Evolutionary conservation across 2,329 filamentous ascomycete genomes (phyloP), one percentile per base, ranked within the genome.

Genomic region (Coniella lustricola): DNA sequence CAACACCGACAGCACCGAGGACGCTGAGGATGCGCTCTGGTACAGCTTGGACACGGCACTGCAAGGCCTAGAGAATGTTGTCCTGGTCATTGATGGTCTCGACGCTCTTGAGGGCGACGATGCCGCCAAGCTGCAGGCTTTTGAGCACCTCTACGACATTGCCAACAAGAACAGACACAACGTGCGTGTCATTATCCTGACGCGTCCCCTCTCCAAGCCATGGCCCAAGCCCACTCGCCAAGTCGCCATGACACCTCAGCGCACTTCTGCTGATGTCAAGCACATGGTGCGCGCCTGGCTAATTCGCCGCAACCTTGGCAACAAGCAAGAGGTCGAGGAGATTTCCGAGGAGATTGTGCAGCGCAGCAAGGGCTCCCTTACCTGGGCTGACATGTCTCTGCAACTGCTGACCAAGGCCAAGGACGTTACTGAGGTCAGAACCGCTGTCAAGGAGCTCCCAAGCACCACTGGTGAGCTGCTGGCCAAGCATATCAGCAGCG

Each of bases 1-100:
- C 38, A 55, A 46, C 32, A 56, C 59, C 21, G 56, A 50, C 39
- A 55, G 59, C 52, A 60, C 60, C 7, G 57, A 62, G 31, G 54
- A 51, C 34, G 58, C 56, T 14, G 60, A 60, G 46, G 60, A 63
- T 20, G 51, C 51, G 14, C 51, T 53, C 21, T 53, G 51, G 51
- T 50, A 53, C 44, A 48, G 44, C 31, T 38, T 53, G n/a, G 51
- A 53, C 35, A 50, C 48, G 34, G 51, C 51, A 14, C 48, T 53
- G 7, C 48, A 53, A 18, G 51, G 51, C 14, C 48, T 53, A n/a
- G 48, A 53, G 39, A 53, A 53, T n/a, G 51, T 53, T 13, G 44
- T 50, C 35, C 44, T 53, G 22, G 51, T 53, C 44, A 45, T 53
- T 18, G 51, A 53, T 18, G 51, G 51, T 9, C 33, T 53, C 31